Evolutionary conservation across 2,329 filamentous ascomycete genomes (phyloP).

Genomic region (Penicillium sclerotigenum): DNA sequence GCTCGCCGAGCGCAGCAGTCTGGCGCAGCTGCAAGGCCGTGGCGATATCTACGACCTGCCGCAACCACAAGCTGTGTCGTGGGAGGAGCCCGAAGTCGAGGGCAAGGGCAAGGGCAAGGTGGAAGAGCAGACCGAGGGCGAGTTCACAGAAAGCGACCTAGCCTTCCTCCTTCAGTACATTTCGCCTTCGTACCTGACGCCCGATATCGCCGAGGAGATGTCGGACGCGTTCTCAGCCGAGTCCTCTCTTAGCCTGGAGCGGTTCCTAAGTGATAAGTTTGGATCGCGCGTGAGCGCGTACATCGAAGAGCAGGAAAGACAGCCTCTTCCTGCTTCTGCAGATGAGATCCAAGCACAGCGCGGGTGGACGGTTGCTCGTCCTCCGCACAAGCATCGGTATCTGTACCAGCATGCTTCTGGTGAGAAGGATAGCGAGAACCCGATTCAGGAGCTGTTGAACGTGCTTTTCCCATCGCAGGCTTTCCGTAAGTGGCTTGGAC

Average conservation of each 20-base stretch:
- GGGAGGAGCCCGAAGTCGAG: conserved; percentile 38
- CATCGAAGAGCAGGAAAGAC: conserved; percentile 63
- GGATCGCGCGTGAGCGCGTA: conserved; percentile 67
- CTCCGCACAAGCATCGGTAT: conserved; percentile 93
- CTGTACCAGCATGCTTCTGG: conserved; percentile 65
- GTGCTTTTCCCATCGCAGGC: conserved; percentile 77
- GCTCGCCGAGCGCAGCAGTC: conserved; percentile 81
- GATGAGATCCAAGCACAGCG: conserved; percentile 57
- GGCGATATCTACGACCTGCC: conserved; percentile 86
- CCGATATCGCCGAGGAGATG: conserved; percentile 82
- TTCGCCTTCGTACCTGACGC: conserved; percentile 83
- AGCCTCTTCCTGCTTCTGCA: conserved; percentile 44
- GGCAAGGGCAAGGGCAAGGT: conserved; percentile 39
- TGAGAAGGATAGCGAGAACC: conserved; percentile 34
- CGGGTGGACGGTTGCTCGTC: conserved; percentile 72
- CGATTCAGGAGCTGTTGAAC: conserved; percentile 75
- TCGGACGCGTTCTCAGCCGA: conserved; percentile 75
- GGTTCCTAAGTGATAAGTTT: conserved; percentile 77
- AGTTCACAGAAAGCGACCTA: conserved; percentile 74
- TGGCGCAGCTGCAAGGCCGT: conserved; percentile 89
- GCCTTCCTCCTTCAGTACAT: conserved; percentile 90
- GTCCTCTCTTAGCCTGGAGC: conserved; percentile 76
- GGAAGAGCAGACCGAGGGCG: conserved; percentile 52
- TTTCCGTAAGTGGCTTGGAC: conserved; percentile 85
- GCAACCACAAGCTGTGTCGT: conserved; percentile 54